A percentile compares a stretch with the other conserved stretches of the same genome.
These are phyloP conservation scores for Aspergillus carbonarius DNA, from an alignment of 2,329 filamentous ascomycete genomes.

Conservation along the genomic window DNA sequence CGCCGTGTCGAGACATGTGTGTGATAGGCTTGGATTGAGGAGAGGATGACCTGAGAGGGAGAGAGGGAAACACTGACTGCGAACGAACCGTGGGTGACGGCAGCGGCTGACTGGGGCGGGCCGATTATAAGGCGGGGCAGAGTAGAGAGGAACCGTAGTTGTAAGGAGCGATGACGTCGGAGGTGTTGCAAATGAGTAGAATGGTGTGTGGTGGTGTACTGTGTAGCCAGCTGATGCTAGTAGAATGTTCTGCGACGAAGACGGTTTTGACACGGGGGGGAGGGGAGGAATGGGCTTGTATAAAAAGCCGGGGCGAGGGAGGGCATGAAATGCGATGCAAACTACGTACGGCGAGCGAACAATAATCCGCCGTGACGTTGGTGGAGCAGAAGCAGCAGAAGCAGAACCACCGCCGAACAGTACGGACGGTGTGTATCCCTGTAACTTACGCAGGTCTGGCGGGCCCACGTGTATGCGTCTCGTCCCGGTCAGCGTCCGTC, in stretches of 20 bases:
- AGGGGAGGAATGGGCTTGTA: background rate
- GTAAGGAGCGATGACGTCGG: background rate
- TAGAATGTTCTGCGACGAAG: too few relatives aligned
- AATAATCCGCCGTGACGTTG: background rate
- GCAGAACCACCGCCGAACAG: background rate
- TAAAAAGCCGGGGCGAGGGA: background rate
- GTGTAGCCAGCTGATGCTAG: too few relatives aligned
- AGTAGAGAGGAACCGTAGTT: slow-evolving; percentile 1
- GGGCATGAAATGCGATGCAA: background rate
- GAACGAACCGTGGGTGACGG: slow-evolving; percentile 37
- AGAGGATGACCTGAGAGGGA: slow-evolving; percentile 13
- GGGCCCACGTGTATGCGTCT: slow-evolving; percentile 2
- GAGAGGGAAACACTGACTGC: slow-evolving; percentile 10
- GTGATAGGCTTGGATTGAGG: background rate
- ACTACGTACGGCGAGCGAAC: background rate
- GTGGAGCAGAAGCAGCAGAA: background rate
- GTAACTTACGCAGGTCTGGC: background rate
- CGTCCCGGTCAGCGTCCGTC: slow-evolving; percentile 2
- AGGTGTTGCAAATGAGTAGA: background rate
- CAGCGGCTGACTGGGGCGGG: slow-evolving; percentile 35
- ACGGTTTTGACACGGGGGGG: background rate
- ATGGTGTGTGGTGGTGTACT: background rate
- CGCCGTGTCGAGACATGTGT: slow-evolving; percentile 40
- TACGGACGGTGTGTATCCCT: background rate
- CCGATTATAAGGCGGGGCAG: slow-evolving; percentile 22